Percentiles rank a stretch among this genome's conserved stretches.
Conservation (phyloP, 225 moss, liverwort and hornwort species). For the Asterella californica region DNA sequence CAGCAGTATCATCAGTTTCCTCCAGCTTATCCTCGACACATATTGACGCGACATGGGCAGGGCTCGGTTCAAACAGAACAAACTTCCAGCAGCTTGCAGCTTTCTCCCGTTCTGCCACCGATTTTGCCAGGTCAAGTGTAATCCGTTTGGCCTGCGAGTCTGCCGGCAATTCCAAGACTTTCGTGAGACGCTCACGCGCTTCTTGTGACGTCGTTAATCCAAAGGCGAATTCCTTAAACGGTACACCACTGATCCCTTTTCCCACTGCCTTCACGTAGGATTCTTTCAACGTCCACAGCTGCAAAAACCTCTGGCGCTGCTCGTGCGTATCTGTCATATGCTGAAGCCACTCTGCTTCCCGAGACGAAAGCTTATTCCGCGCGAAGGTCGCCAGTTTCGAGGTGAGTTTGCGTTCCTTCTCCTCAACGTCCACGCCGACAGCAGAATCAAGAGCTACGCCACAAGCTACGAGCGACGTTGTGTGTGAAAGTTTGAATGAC, state of each 20-base stretch:
- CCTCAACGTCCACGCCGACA: slow-evolving; percentile 88
- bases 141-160: slow-evolving; percentile 53
- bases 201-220: slow-evolving; percentile 43
- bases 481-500: slow-evolving; percentile 90
- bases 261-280: slow-evolving; percentile 91
- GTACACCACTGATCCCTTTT: slow-evolving; percentile 75
- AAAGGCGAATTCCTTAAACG: slow-evolving; percentile 76
- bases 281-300: slow-evolving; percentile 95
- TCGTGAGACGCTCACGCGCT: slow-evolving; percentile 50
- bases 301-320: slow-evolving; percentile 71
- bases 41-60: slow-evolving; percentile 39
- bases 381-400: slow-evolving; percentile 70
- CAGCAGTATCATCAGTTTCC: neutral
- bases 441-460: slow-evolving; percentile 67
- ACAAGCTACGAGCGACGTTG: slow-evolving; percentile 78
- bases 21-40: slow-evolving; percentile 32
- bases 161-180: slow-evolving; percentile 47
- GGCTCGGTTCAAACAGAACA: slow-evolving; percentile 41
- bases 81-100: slow-evolving; percentile 39
- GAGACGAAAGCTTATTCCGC: slow-evolving; percentile 59
- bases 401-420: slow-evolving; percentile 62
- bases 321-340: slow-evolving; percentile 50
- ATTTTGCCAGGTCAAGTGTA: slow-evolving; percentile 24
- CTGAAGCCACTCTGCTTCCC: slow-evolving; percentile 82
- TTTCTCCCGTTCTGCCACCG: slow-evolving; percentile 26